Evolutionary conservation across 306 rosid genomes (phyloP).

Genomic region (Cicer pinnatifidum): DNA sequence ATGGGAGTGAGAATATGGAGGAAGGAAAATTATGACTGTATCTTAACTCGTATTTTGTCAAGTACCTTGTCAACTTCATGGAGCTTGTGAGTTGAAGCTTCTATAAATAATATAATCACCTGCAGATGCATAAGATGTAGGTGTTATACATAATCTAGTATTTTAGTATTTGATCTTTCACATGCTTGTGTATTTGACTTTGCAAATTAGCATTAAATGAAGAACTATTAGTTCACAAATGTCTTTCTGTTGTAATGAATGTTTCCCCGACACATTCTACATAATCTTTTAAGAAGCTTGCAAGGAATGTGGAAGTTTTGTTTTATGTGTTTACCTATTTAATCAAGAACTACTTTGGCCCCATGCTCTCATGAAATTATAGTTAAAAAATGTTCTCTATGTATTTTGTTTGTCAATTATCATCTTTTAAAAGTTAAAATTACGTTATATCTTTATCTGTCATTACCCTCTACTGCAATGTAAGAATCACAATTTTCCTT

Average conservation of each 20-base stretch:
- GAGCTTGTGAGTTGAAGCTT: neutral
- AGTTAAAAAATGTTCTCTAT: neutral
- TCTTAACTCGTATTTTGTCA: constrained; percentile 5
- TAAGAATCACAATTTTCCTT: constrained; percentile 28
- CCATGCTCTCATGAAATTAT: constrained; percentile 1
- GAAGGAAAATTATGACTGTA: constrained; percentile 33
- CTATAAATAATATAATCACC: neutral
- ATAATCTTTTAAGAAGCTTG: neutral
- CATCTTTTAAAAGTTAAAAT: constrained; percentile 9
- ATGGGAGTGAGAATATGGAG: neutral
- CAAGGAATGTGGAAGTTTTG: neutral
- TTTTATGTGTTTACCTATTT: neutral
- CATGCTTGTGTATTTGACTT: constrained; percentile 3
- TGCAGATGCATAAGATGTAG: neutral
- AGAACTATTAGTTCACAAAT: constrained; percentile 9
- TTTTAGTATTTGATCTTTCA: constrained; percentile 30
- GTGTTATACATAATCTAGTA: constrained; percentile 22
- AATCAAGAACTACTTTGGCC: constrained; percentile 12
- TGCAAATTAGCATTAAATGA: constrained; percentile 13
- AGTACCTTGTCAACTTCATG: constrained; percentile 14
- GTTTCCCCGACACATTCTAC: neutral
- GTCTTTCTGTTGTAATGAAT: neutral
- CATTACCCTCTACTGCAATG: neutral
- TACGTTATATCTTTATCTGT: constrained; percentile 6
- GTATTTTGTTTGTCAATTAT: constrained; percentile 1